Percentiles rank a stretch among this genome's conserved stretches.
These are phyloP conservation scores for Hylodesmum podocarpum DNA, from an alignment of 306 rosid species.

Conservation along the genomic window DNA sequence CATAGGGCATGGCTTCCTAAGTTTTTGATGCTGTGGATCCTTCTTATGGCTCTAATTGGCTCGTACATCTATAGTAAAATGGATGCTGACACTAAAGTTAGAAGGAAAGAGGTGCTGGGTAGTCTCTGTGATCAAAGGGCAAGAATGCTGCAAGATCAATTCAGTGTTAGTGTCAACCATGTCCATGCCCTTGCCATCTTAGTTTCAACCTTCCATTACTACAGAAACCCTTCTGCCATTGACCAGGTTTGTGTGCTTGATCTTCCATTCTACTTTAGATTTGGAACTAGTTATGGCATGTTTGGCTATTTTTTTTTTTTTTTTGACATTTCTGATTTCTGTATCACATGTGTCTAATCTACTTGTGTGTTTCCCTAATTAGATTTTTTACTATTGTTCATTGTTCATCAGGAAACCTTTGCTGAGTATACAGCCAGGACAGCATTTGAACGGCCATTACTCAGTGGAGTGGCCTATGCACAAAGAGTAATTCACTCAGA, in stretches of 20 bases:
- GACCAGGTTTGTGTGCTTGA: slow-evolving; percentile 80
- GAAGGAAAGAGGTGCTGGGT: slow-evolving; percentile 73
- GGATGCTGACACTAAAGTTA: slow-evolving; percentile 82
- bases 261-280: slow-evolving; percentile 1
- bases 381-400: slow-evolving; percentile 1
- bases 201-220: slow-evolving; percentile 93
- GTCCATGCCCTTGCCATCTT: slow-evolving; percentile 97
- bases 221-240: slow-evolving; percentile 86
- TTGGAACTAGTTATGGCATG: neutral
- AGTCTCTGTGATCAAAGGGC: slow-evolving; percentile 99
- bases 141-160: slow-evolving; percentile 97
- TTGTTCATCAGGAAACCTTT: slow-evolving; percentile 70
- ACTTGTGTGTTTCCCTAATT: neutral
- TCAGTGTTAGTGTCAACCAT: slow-evolving; percentile 94
- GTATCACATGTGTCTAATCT: neutral
- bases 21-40: slow-evolving; percentile 61
- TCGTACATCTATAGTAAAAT: slow-evolving; percentile 47
- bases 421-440: slow-evolving; percentile 96
- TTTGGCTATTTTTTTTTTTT: neutral
- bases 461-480: slow-evolving; percentile 97
- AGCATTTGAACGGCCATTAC: slow-evolving; percentile 90
- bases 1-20: slow-evolving; percentile 76
- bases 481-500: slow-evolving; percentile 76
- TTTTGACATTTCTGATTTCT: slow-evolving; percentile 7
- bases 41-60: slow-evolving; percentile 58